phyloP scores from a whole-genome alignment of 495 filamentous ascomycete genomes.

The Chaetomium fimeti region DNA sequence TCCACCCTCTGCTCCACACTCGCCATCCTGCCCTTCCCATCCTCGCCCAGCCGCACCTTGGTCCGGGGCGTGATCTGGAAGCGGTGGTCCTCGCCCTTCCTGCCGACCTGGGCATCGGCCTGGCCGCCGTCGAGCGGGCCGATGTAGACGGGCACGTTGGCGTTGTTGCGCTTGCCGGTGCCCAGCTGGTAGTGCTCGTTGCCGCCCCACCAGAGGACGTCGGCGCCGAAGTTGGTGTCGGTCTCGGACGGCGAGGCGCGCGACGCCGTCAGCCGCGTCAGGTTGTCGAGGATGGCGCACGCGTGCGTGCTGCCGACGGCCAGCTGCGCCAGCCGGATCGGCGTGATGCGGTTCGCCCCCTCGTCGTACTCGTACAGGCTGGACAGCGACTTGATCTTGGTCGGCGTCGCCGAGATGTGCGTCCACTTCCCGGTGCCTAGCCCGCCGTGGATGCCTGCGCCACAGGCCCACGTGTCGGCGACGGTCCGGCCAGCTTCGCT shows the following conservation, averaged over 20 bases:
- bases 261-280: constrained; percentile 58
- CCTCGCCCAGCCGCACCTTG: constrained; percentile 61
- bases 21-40: constrained; percentile 62
- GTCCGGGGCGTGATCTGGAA: constrained; percentile 82
- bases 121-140: constrained; percentile 62
- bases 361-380: constrained; percentile 86
- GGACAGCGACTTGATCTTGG: constrained; percentile 80
- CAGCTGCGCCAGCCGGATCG: constrained; percentile 72
- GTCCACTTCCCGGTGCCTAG: constrained; percentile 89
- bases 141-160: constrained; percentile 71
- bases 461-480: constrained; percentile 82
- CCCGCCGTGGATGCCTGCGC: constrained; percentile 76
- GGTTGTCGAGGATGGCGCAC: constrained; percentile 77
- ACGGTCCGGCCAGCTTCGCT: constrained; percentile 48
- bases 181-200: constrained; percentile 94
- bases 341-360: constrained; percentile 57
- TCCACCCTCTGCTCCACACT: constrained; percentile 84
- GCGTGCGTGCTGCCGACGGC: constrained; percentile 76
- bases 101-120: constrained; percentile 47
- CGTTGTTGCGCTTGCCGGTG: constrained; percentile 82
- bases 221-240: constrained; percentile 78
- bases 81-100: constrained; percentile 63
- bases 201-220: constrained; percentile 88
- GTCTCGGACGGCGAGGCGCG: constrained; percentile 49
- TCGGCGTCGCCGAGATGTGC: constrained; percentile 73